Base-by-base conservation (phyloP, 192 early-diverging fungal genomes). In the Endogone sp. region DNA sequence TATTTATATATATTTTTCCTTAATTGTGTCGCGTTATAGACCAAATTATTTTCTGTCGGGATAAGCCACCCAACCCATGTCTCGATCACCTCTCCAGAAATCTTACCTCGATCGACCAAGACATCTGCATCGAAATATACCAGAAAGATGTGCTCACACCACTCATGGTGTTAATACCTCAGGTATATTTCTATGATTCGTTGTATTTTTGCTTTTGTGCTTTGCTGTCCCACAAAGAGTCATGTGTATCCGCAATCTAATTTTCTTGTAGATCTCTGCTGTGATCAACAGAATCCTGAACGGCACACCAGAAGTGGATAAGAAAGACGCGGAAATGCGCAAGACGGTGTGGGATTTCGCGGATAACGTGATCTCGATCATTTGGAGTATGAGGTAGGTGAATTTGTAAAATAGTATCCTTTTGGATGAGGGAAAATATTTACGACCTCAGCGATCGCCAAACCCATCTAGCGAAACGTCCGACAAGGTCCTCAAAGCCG, bases 391-490 rank as follows among this genome's bases (percentile, higher is more conserved):
- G 63, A 76, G 73, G 80, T 81, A 64, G 56, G 56, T 29, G 29
- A 16, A 16, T n/a, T n/a, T n/a, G n/a, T n/a, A n/a, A n/a, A n/a
- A n/a, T n/a, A n/a, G n/a, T n/a, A n/a, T n/a, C n/a, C n/a, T n/a
- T n/a, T n/a, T n/a, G n/a, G n/a, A n/a, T n/a, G n/a, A n/a, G n/a
- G n/a, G n/a, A n/a, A n/a, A n/a, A n/a, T n/a, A n/a, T n/a, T n/a
- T n/a, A n/a, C n/a, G n/a, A n/a, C n/a, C n/a, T n/a, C n/a, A n/a
- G n/a, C n/a, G n/a, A n/a, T n/a, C 37, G 6, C 37, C 6, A 49
- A 49, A 49, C 37, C 16, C 37, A 49, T 49, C 6, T 54, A 88
- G 90, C 65, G 94, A 95, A 61, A 84, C 84, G 25, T 91, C 88
- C 20, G 87, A 92, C 6, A 79, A 83, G 23, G 83, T 83, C 22